These are phyloP conservation scores for Nepenthes alata DNA, from an alignment of 179 eudicot genomes.

Conservation along the genomic window DNA sequence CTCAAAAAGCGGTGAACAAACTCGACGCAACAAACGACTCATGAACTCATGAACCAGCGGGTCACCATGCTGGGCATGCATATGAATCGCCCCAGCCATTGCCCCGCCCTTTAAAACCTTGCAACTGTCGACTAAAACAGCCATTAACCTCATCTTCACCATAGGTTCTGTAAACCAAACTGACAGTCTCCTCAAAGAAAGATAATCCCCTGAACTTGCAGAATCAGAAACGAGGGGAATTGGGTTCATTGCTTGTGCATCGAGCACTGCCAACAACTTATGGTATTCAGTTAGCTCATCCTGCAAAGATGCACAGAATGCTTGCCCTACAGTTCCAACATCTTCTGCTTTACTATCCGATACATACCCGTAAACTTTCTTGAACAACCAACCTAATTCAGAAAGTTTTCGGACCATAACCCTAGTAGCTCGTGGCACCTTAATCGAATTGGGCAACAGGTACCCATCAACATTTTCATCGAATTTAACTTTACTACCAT, in stretches of 20 bases:
- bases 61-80: slow-evolving; percentile 96
- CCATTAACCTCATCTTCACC: slow-evolving; percentile 94
- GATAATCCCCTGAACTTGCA: slow-evolving; percentile 55
- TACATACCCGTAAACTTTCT: slow-evolving; percentile 67
- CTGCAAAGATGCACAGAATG: slow-evolving; percentile 87
- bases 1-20: slow-evolving; percentile 90
- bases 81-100: slow-evolving; percentile 93
- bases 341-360: slow-evolving; percentile 61
- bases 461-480: slow-evolving; percentile 49
- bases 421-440: slow-evolving; percentile 59
- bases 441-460: slow-evolving; percentile 38
- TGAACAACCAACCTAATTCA: slow-evolving; percentile 86
- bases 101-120: slow-evolving; percentile 86
- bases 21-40: slow-evolving; percentile 71
- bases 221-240: slow-evolving; percentile 66
- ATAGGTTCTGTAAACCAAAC: slow-evolving; percentile 93
- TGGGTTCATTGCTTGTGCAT: slow-evolving; percentile 78
- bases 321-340: slow-evolving; percentile 92
- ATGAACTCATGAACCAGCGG: slow-evolving; percentile 82
- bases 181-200: slow-evolving; percentile 67
- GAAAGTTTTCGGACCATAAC: slow-evolving; percentile 54
- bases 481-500: slow-evolving; percentile 62
- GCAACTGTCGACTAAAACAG: slow-evolving; percentile 83
- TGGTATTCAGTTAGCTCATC: slow-evolving; percentile 87
- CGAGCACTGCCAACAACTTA: slow-evolving; percentile 89